Evolutionary conservation across 2,329 filamentous ascomycete species (phyloP), one percentile per base, ranked within the genome.

Genomic region (Purpureocillium takamizusanense): DNA sequence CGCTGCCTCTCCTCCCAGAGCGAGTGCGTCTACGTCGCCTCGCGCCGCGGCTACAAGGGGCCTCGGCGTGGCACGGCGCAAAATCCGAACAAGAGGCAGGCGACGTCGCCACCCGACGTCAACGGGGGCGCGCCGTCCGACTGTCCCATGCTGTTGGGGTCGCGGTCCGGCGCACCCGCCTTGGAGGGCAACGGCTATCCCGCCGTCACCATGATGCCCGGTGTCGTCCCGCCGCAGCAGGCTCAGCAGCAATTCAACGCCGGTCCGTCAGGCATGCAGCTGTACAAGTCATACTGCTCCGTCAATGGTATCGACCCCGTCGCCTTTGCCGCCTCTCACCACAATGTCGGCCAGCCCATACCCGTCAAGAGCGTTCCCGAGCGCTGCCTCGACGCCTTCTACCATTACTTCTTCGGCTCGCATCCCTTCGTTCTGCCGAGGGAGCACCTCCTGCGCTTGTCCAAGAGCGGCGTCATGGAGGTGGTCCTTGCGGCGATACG

Each of bases 21-120:
- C 14, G 69, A 80, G 35, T 90, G 85, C 57, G 63, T 78, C 51
- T 88, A 86, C 55, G 76, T 86, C 35, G 78, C 81, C 33, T 87
- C 83, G 30, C 78, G 83, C 32, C 75, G 84, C 43, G 84, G 84
- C 23, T 86, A 84, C 63, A 86, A 83, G 59, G 81, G 81, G 12
- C 54, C 60, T 45, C 48, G 61, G 46, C 46, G 61, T 63, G 57
- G 51, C 14, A 46, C 54, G n/a, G 47, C 57, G 7, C 58, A 57
- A 41, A 73, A 66, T 48, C 62, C 65, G 9, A 67, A 68, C 52
- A 76, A 74, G 54, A 65, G 66, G 14, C 68, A 70, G 50, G 63
- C 67, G 16, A 68, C 67, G 15, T 66, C 70, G 21, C 53, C 58
- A 12, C 48, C 53, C 12, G 38, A 50, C 16, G 23, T 46, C 31